These are phyloP conservation scores for Solanum ahanhuiri DNA, from an alignment of 257 asterid genomes.

Conservation along the genomic window DNA sequence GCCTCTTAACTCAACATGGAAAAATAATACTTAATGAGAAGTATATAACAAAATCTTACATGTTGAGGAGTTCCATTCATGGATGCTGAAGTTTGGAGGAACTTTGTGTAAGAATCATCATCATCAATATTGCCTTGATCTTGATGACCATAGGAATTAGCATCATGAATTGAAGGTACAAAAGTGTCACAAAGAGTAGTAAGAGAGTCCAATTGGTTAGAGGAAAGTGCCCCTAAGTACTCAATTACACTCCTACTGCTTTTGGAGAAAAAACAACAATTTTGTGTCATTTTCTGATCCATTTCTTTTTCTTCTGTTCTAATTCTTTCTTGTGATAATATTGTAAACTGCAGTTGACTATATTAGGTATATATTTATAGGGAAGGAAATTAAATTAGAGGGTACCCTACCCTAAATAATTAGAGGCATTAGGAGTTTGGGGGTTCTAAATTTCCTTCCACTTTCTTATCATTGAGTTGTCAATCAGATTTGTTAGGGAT, in stretches of 20 bases:
- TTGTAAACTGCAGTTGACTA: neutral
- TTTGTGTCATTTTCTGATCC: neutral
- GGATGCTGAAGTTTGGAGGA: constrained; percentile 1
- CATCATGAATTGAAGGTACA: neutral
- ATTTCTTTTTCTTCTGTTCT: neutral
- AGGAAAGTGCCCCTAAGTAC: neutral
- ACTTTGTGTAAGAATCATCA: neutral
- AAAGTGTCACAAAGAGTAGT: constrained; percentile 1
- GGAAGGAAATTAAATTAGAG: no score
- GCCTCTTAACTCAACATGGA: neutral
- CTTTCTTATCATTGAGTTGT: no score
- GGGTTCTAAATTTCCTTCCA: no score
- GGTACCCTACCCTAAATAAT: neutral
- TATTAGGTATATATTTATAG: neutral
- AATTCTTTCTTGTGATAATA: neutral
- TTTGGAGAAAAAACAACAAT: neutral
- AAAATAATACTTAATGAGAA: neutral
- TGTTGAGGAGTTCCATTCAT: constrained; percentile 1
- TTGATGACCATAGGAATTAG: neutral
- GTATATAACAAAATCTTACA: neutral
- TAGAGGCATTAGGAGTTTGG: no score
- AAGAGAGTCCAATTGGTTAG: neutral
- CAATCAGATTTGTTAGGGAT: no score
- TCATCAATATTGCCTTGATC: neutral
- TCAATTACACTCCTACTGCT: neutral